Base-by-base conservation (phyloP, 495 filamentous ascomycete species). In the Xylaria acuta region DNA sequence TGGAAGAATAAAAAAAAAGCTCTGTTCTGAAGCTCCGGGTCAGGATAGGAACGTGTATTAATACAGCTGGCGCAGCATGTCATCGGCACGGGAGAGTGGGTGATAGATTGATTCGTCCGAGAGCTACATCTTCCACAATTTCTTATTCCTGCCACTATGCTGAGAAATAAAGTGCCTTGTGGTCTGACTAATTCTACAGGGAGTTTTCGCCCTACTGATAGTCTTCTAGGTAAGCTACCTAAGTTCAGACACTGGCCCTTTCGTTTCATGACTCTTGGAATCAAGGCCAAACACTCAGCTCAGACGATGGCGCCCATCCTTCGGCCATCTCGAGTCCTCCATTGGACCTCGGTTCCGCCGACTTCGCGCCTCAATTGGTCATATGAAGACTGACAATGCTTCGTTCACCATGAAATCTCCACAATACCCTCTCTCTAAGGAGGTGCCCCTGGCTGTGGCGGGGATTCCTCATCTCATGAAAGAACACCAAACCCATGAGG, bases 1-100 rank as follows among this genome's bases (percentile, higher is more conserved):
- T 93, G 92, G 89, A 93, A 82, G 91, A 94, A 83, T 94, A 87
- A 82, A 75, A 30, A 20, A 47, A 30, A 22, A 47, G 60, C 40
- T 47, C 9, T 53, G n/a, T 36, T 30, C 11, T 20, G 14, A 43
- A 58, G 12, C 30, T 43, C 16, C 38, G 5, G 27, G 51, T 41
- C 40, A 22, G 36, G 51, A 43, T 25, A 47, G 59, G 38, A 45
- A 25, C n/a, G 54, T 71, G 69, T 71, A 71, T 56, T 64, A 71
- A 65, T 58, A 71, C 49, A 66, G 25, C 54, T 47, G n/a, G 62
- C 69, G 45, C 59, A 59, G 49, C 40, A 34, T 49, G 40, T 59
- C 47, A 43, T 58, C 62, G 36, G 49, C 63, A 72, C 53, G 11
- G 69, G 69, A 60, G 43, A 41, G 25, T 59, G 38, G 49, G 38